Conservation (phyloP, 306 rosid genomes). For the Arachis hypogaea region DNA sequence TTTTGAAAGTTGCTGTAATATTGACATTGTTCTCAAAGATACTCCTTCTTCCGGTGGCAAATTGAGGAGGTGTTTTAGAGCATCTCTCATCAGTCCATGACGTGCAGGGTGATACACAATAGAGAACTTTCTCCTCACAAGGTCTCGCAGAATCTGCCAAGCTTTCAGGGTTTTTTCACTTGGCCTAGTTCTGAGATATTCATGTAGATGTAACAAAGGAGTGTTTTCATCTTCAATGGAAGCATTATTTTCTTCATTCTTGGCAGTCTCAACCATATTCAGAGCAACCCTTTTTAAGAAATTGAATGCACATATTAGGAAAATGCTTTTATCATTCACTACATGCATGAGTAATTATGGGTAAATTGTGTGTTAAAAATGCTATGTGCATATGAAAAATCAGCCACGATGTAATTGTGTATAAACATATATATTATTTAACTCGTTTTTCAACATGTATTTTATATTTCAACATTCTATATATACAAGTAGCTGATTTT, state of each 20-base stretch:
- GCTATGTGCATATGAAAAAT: no score
- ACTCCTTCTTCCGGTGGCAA: conserved; percentile 37
- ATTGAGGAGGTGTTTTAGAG: conserved; percentile 18
- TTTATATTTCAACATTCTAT: no score
- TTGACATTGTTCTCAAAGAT: conserved; percentile 22
- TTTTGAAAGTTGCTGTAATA: conserved; percentile 14
- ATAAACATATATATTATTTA: no score
- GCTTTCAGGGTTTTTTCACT: conserved; percentile 35
- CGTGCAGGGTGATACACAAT: conserved; percentile 31
- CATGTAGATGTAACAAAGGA: conserved; percentile 2
- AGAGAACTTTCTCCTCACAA: conserved; percentile 17
- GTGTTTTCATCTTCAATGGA: conserved; percentile 24
- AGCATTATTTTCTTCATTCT: conserved; percentile 31
- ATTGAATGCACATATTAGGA: neutral
- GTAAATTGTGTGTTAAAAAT: no score
- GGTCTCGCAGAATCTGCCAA: conserved; percentile 8
- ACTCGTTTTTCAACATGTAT: no score
- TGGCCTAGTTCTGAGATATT: conserved; percentile 3
- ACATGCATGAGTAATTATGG: no score
- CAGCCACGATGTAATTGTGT: no score
- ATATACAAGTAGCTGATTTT: no score
- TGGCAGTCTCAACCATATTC: neutral
- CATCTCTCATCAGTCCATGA: conserved; percentile 20
- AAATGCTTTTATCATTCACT: neutral
- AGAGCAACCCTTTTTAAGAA: no score